Evolutionary conservation across 78 protist genomes (phyloP).

Genomic region (Emiliania huxleyi): DNA sequence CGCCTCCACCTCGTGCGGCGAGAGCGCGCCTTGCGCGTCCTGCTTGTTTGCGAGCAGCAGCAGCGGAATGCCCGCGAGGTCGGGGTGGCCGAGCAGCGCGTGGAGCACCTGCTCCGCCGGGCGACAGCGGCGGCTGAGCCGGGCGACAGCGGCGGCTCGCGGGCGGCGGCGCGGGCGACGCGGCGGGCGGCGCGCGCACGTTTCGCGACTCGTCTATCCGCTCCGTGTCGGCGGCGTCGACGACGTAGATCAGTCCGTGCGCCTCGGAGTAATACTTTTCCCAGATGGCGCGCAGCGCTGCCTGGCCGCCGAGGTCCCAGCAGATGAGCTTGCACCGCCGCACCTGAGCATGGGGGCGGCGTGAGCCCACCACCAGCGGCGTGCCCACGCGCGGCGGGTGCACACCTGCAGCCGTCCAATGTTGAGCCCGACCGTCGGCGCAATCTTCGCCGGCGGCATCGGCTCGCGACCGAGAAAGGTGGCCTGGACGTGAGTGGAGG

Average conservation of each 20-base stretch:
- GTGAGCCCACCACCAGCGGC: no score
- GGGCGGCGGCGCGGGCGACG: no score
- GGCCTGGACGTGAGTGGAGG: constrained; percentile 15
- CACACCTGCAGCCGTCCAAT: background rate
- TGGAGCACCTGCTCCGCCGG: background rate
- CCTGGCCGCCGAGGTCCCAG: constrained; percentile 54
- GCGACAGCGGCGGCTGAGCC: background rate
- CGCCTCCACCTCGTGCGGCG: background rate
- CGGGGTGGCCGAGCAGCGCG: background rate
- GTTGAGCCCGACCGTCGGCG: constrained; percentile 56
- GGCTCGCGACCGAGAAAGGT: background rate
- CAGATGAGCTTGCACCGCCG: constrained; percentile 21
- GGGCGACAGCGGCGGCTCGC: no score
- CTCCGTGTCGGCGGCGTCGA: constrained; percentile 19
- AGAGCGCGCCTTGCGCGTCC: background rate
- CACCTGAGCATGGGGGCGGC: no score
- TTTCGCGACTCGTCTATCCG: background rate
- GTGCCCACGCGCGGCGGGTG: no score
- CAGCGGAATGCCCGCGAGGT: constrained; percentile 24
- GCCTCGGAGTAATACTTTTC: constrained; percentile 27
- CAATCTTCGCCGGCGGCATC: constrained; percentile 22
- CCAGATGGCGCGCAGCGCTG: constrained; percentile 37
- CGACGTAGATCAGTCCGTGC: constrained; percentile 37
- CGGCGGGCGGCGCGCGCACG: no score
- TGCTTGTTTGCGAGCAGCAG: constrained; percentile 46